Percentiles rank a stretch among this genome's conserved stretches.
Evolutionary conservation across 495 filamentous ascomycete species (phyloP).

Genomic region (Hyaloscypha hepaticicola): DNA sequence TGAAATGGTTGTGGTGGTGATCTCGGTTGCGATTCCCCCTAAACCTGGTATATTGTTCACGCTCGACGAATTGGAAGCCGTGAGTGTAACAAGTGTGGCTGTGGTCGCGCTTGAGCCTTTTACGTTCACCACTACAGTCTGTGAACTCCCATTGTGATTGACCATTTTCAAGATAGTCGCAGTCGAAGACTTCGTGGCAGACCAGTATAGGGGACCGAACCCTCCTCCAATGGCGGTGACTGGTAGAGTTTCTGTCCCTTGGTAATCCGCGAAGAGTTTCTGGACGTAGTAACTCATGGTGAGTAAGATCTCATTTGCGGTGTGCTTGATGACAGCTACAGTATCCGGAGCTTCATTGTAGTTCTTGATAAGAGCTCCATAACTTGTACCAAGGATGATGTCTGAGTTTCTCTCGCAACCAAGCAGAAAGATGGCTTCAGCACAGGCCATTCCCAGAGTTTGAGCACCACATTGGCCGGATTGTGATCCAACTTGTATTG

Average conservation of each 20-base stretch:
- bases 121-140: too few species aligned
- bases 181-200: not conserved
- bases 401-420: conserved; percentile 58
- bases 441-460: conserved; percentile 14
- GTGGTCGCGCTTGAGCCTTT: too few species aligned
- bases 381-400: conserved; percentile 44
- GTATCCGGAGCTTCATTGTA: conserved; percentile 40
- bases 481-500: conserved; percentile 32
- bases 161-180: not conserved
- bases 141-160: conserved; percentile 3
- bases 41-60: too few species aligned
- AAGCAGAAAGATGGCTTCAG: conserved; percentile 57
- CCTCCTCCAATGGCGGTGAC: conserved; percentile 25
- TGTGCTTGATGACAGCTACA: conserved; percentile 22
- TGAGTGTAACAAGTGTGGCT: too few species aligned
- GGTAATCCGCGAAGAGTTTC: conserved; percentile 30
- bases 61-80: too few species aligned
- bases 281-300: conserved; percentile 32
- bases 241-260: conserved; percentile 15
- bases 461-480: conserved; percentile 14
- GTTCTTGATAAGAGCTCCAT: conserved; percentile 38
- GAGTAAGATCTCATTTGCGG: conserved; percentile 23
- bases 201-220: conserved; percentile 24
- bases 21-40: too few species aligned
- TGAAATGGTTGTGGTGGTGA: too few species aligned